These are phyloP conservation scores for Zygotorulaspora chibaensis DNA, from an alignment of 805 yeast species.

Conservation along the genomic window DNA sequence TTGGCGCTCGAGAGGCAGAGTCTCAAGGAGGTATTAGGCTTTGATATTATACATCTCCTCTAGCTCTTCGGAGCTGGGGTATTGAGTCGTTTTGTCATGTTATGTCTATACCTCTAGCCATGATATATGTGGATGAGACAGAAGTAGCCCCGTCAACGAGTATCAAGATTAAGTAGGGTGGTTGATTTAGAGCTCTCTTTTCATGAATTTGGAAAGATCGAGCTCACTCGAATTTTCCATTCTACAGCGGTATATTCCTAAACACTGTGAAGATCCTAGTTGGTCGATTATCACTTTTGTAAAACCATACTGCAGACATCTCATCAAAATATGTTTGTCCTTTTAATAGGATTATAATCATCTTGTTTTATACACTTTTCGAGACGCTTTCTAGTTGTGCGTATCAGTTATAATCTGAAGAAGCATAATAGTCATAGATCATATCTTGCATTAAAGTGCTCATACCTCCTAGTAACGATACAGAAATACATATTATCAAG, in stretches of 20 bases:
- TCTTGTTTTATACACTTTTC: too few relatives aligned
- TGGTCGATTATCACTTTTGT: conserved; percentile 96
- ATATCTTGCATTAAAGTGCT: not conserved
- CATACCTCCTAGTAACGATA: not conserved
- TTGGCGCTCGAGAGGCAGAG: conserved; percentile 74
- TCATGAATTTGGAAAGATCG: conserved; percentile 36
- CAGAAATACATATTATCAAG: not conserved
- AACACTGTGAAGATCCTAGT: conserved; percentile 90
- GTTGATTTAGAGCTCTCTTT: conserved; percentile 38
- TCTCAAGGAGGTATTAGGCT: conserved; percentile 30
- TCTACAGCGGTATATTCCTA: conserved; percentile 98
- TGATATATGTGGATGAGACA: conserved; percentile 50
- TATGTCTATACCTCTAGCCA: conserved; percentile 13
- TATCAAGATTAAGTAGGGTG: conserved; percentile 60
- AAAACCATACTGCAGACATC: conserved; percentile 99
- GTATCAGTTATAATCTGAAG: not conserved
- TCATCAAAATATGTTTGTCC: conserved; percentile 11
- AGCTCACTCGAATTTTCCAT: conserved; percentile 62
- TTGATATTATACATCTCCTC: conserved; percentile 31
- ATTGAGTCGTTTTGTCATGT: conserved; percentile 27
- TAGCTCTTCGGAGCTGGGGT: conserved; percentile 33
- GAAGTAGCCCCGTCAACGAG: conserved; percentile 98
- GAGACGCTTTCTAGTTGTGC: too few relatives aligned
- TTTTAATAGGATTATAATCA: not conserved
- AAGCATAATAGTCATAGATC: not conserved